Evolutionary conservation across 192 early-diverging fungal genomes (phyloP).

Genomic region (Coemansia sp.): DNA sequence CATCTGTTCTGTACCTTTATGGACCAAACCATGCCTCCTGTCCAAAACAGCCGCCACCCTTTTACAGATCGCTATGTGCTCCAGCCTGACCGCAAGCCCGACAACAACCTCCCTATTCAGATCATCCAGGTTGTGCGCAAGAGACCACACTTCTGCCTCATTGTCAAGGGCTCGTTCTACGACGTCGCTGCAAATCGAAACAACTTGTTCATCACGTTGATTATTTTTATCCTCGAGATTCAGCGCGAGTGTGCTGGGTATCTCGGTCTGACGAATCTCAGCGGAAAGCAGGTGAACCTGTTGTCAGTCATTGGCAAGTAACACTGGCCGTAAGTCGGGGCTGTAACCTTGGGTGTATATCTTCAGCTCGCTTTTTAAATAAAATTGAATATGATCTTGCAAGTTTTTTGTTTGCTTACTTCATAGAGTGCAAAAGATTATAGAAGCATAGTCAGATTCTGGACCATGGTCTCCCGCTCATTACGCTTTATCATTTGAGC

Average conservation of each 20-base stretch:
- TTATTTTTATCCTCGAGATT: slow-evolving; percentile 59
- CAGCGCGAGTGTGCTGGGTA: slow-evolving; percentile 58
- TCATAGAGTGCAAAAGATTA: not conserved
- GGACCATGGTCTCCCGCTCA: slow-evolving; percentile 37
- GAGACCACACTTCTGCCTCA: slow-evolving; percentile 57
- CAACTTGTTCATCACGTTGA: slow-evolving; percentile 51
- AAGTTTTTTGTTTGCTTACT: too few species aligned
- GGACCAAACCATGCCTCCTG: slow-evolving; percentile 59
- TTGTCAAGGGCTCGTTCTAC: slow-evolving; percentile 57
- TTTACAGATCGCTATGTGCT: slow-evolving; percentile 60
- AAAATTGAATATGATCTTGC: too few species aligned
- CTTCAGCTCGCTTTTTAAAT: not conserved
- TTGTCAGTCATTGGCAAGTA: slow-evolving; percentile 55
- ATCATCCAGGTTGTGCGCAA: slow-evolving; percentile 58
- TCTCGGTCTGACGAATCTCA: slow-evolving; percentile 58
- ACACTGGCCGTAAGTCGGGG: not conserved
- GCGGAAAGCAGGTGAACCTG: slow-evolving; percentile 55
- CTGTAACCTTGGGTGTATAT: not conserved
- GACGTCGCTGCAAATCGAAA: slow-evolving; percentile 57
- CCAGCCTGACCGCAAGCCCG: slow-evolving; percentile 53
- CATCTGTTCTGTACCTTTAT: slow-evolving; percentile 63
- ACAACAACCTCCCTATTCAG: slow-evolving; percentile 52
- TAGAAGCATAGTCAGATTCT: slow-evolving; percentile 42
- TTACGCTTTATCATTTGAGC: slow-evolving; percentile 30
- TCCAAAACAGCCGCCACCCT: slow-evolving; percentile 49